Evolutionary conservation across 768 basidiomycete genomes (phyloP).

Genomic region (Amanita rubescens): DNA sequence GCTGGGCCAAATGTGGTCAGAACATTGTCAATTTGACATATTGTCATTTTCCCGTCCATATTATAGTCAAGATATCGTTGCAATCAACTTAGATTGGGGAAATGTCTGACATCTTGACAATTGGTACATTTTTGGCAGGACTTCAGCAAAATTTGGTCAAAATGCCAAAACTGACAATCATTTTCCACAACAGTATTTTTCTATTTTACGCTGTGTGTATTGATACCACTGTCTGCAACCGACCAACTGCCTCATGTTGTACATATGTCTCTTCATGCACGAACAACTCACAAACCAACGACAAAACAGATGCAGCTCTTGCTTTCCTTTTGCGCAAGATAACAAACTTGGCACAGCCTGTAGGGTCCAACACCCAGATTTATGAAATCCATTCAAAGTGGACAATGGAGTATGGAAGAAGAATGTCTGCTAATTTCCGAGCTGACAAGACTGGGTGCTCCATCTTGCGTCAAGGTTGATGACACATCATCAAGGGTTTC

Average conservation of each 20-base stretch:
- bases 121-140: too few species aligned
- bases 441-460: constrained; percentile 42
- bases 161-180: not conserved
- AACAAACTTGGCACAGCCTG: constrained; percentile 37
- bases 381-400: constrained; percentile 83
- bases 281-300: constrained; percentile 82
- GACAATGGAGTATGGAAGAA: constrained; percentile 47
- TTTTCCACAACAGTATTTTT: not conserved
- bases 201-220: too few species aligned
- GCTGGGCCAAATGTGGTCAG: not conserved
- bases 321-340: constrained; percentile 53
- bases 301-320: constrained; percentile 81
- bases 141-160: not conserved
- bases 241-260: too few species aligned
- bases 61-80: not conserved
- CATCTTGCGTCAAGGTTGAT: too few species aligned
- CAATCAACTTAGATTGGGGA: not conserved
- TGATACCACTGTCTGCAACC: too few species aligned
- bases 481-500: too few species aligned
- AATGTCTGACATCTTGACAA: not conserved
- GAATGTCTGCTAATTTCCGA: constrained; percentile 55
- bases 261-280: too few species aligned
- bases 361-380: constrained; percentile 42
- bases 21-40: not conserved
- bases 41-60: not conserved